phyloP scores from a whole-genome alignment of 2,329 filamentous ascomycete genomes.

The Trichoderma pleuroti region DNA sequence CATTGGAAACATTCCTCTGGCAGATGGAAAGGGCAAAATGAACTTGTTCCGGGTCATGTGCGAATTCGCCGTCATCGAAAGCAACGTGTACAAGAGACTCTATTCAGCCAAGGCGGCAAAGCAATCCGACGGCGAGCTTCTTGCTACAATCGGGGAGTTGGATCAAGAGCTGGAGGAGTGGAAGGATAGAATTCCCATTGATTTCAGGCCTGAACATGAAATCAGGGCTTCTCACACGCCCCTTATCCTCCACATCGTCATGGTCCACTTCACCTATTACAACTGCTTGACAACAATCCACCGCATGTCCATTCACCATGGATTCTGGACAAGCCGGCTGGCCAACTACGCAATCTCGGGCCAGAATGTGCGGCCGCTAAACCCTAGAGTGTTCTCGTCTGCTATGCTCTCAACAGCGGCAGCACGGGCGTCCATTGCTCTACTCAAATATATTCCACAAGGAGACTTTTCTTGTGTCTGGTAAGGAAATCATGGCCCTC shows the following conservation, averaged over 20 bases:
- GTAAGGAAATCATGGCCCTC: conserved; percentile 48
- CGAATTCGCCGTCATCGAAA: conserved; percentile 86
- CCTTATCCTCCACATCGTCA: conserved; percentile 89
- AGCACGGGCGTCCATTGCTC: conserved; percentile 84
- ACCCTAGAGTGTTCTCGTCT: conserved; percentile 91
- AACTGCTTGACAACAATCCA: conserved; percentile 97
- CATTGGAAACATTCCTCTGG: conserved; percentile 88
- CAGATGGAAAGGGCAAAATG: conserved; percentile 85
- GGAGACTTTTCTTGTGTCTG: conserved; percentile 94
- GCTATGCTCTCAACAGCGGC: conserved; percentile 90
- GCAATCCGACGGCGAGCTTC: conserved; percentile 84
- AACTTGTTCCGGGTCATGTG: conserved; percentile 94
- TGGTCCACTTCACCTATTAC: conserved; percentile 95
- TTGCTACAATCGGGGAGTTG: conserved; percentile 93
- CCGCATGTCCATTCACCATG: conserved; percentile 96
- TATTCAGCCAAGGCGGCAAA: conserved; percentile 92
- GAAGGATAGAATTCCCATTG: conserved; percentile 93
- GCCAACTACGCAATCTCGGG: conserved; percentile 96
- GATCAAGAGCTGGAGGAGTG: conserved; percentile 87
- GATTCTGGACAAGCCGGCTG: conserved; percentile 93
- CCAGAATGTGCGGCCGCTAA: conserved; percentile 83
- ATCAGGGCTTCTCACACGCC: conserved; percentile 91
- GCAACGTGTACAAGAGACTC: conserved; percentile 86
- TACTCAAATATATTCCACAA: conserved; percentile 94
- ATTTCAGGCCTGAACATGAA: conserved; percentile 95